Conservation (phyloP, 345 rosid species). For the Rubroshorea leprosula region DNA sequence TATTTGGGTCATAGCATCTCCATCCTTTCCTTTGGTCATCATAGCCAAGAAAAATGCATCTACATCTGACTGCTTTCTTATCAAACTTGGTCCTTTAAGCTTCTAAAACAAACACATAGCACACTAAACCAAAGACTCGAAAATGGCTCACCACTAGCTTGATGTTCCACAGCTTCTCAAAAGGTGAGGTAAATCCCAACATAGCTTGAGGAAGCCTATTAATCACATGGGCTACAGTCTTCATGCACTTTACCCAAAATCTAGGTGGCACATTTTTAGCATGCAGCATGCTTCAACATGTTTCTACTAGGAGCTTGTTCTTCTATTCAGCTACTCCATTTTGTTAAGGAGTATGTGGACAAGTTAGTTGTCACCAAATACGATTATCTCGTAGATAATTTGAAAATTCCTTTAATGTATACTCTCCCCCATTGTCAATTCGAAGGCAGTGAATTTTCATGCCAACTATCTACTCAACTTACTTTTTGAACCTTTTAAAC, state of each 20-base stretch:
- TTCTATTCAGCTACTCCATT: too few relatives aligned
- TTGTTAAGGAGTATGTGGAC: too few relatives aligned
- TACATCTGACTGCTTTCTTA: conserved; percentile 8
- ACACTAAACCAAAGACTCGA: too few relatives aligned
- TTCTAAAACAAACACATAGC: too few relatives aligned
- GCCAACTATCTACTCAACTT: neutral
- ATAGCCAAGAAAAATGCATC: conserved; percentile 7
- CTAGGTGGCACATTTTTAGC: conserved; percentile 6
- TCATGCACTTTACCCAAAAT: conserved; percentile 15
- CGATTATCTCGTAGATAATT: too few relatives aligned
- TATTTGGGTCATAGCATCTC: conserved; percentile 12
- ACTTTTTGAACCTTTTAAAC: too few relatives aligned
- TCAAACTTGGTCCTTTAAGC: conserved; percentile 19
- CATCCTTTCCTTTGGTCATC: neutral
- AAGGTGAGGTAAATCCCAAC: neutral
- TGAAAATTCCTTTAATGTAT: neutral
- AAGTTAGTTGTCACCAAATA: too few relatives aligned
- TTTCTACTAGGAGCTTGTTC: too few relatives aligned
- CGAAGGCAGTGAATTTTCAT: neutral
- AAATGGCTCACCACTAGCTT: too few relatives aligned
- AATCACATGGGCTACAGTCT: neutral
- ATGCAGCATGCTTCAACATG: too few relatives aligned
- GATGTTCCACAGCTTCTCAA: too few relatives aligned
- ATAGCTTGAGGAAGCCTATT: conserved; percentile 5
- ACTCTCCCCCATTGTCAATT: neutral